Evolutionary conservation across 2,329 filamentous ascomycete species (phyloP).

Genomic region (Fusarium buharicum): DNA sequence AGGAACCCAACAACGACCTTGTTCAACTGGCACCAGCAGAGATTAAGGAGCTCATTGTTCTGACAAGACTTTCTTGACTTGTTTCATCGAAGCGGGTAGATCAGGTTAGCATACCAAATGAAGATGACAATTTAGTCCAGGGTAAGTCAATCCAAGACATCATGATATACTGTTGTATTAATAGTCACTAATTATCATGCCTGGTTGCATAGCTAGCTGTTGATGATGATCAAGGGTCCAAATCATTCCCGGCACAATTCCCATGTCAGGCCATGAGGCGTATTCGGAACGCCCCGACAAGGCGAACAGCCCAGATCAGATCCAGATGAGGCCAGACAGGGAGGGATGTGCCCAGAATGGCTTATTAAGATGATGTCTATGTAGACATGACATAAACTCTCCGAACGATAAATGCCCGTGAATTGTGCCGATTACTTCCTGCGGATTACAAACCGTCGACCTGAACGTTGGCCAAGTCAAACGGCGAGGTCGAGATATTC

Average conservation of each 20-base stretch:
- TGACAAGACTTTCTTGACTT: background rate
- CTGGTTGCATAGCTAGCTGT: background rate
- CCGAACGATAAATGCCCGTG: slow-evolving; percentile 4
- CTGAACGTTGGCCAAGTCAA: background rate
- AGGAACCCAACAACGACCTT: background rate
- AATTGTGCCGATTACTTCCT: too few relatives aligned
- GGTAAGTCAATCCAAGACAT: background rate
- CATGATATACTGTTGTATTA: background rate
- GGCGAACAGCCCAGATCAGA: background rate
- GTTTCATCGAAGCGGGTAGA: background rate
- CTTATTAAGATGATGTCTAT: slow-evolving; percentile 8
- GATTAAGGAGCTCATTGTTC: background rate
- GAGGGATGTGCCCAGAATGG: background rate
- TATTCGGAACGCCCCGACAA: slow-evolving; percentile 30
- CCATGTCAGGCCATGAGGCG: slow-evolving; percentile 23
- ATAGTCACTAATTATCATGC: slow-evolving; percentile 7
- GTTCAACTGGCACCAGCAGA: background rate
- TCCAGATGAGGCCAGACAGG: slow-evolving; percentile 7
- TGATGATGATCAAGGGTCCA: slow-evolving; percentile 5
- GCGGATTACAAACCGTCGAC: background rate
- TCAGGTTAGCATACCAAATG: background rate
- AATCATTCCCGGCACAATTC: slow-evolving; percentile 13
- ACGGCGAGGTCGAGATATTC: background rate
- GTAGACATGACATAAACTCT: slow-evolving; percentile 12
- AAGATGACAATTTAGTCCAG: background rate